Base-by-base conservation (phyloP, 306 rosid genomes). In the Delonix regia region DNA sequence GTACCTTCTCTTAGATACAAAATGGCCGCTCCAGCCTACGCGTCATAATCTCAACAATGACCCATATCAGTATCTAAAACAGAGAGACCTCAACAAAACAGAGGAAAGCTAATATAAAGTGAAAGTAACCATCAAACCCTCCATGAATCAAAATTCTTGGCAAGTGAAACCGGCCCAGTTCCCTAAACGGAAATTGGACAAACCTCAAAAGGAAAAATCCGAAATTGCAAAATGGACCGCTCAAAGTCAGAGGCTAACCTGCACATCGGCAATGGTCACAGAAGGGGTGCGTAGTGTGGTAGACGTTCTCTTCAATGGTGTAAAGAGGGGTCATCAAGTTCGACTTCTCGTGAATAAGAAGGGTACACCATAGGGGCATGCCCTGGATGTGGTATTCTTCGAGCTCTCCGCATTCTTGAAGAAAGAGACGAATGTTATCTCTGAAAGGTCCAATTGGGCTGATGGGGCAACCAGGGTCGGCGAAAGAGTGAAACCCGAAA, bases 21-120 rank as follows among this genome's bases (percentile, higher is more conserved):
- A 90, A 78, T 94, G 97, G 12, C 92, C 93, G 63, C 98, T 89
- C 98, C 97, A 94, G 45, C 98, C 97, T 92, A 84, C 44, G 74
- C 47, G 61, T 49, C 73, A 82, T 15, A 15, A 67, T 38, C 48
- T 10, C 63, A 78, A 75, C 21, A 71, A 52, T 51, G 13, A 76
- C n/a, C 41, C 79, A 55, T 5, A 41, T 68, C 69, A 73, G 21
- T 28, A 52, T 57, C 70, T 57, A 76, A 63, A 24, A 39, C 52
- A 48, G 45, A 69, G 30, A 8, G n/a, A 75, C 25, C 49, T 9
- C 44, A 66, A 14, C 4, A 55, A 41, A 60, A 39, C 19, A 18
- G 16, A 28, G 34, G 34, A 22, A 45, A 78, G 47, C 48, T 42
- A 33, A 66, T 7, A 3, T 13, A 24, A 76, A 70, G 5, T 19